Percentiles rank a stretch among this genome's conserved stretches.
Evolutionary conservation across 306 rosid species (phyloP).

Genomic region (Rosa rugosa): DNA sequence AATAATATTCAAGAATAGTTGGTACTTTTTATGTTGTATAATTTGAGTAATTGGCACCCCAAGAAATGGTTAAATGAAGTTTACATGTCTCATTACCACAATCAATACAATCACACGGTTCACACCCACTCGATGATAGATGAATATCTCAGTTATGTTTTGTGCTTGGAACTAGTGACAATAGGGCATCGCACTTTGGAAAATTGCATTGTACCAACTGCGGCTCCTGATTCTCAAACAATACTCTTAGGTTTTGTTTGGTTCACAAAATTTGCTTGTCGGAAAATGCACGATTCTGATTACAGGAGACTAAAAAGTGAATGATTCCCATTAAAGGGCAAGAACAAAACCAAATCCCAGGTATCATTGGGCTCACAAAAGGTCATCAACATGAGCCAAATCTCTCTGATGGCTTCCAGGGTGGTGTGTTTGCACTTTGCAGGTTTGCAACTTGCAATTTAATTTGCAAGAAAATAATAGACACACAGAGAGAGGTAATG

Average conservation of each 20-base stretch:
- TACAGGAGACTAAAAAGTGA: not conserved
- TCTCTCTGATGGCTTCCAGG: not conserved
- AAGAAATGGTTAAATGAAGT: not conserved
- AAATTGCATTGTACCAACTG: not conserved
- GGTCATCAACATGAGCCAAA: conserved; percentile 1
- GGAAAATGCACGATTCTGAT: not conserved
- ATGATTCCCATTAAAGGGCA: not conserved
- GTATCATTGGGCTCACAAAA: not conserved
- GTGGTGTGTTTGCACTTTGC: not conserved
- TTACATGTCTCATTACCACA: not conserved
- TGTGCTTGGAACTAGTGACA: conserved; percentile 1
- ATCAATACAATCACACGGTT: not conserved
- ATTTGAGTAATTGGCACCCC: not conserved
- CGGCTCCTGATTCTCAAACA: not conserved
- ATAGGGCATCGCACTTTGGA: not conserved
- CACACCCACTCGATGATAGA: not conserved
- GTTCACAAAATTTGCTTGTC: not conserved
- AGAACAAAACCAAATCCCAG: not conserved
- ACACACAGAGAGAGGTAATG: not conserved
- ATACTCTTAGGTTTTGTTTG: not conserved
- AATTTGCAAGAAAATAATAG: not conserved
- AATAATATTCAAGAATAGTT: not conserved
- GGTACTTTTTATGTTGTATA: too few species aligned
- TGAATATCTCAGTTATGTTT: not conserved
- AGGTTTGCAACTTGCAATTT: not conserved